These are phyloP conservation scores for Leccinum longicurvipes DNA, from an alignment of 768 basidiomycete species.

Conservation along the genomic window DNA sequence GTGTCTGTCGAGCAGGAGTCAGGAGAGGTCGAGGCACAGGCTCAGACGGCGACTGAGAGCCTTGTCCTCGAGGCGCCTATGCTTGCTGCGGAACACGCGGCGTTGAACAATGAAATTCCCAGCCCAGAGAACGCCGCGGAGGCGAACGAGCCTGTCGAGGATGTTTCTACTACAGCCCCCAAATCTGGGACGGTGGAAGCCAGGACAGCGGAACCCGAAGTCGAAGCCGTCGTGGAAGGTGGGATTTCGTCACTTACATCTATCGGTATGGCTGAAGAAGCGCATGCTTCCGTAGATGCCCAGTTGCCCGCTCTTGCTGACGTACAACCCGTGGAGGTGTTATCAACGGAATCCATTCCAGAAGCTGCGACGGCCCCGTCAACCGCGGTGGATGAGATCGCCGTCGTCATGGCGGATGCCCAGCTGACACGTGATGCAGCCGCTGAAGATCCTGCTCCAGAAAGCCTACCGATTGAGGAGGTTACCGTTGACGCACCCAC, in stretches of 20 bases:
- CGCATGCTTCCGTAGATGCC: background rate
- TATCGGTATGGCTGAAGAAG: background rate
- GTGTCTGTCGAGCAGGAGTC: background rate
- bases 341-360: background rate
- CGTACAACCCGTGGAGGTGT: background rate
- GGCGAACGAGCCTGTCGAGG: background rate
- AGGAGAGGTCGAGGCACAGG: background rate
- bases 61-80: background rate
- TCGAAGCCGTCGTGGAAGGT: background rate
- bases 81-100: background rate
- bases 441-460: background rate
- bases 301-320: constrained; percentile 2
- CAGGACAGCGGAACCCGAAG: background rate
- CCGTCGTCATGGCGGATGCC: background rate
- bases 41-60: constrained; percentile 1
- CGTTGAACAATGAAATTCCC: constrained; percentile 7
- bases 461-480: background rate
- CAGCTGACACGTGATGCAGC: background rate
- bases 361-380: constrained; percentile 3
- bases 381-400: background rate
- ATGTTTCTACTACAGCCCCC: background rate
- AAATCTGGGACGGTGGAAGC: background rate
- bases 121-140: background rate
- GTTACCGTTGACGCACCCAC: background rate
- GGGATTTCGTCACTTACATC: background rate